Percentiles rank a stretch among this genome's conserved stretches.
These are phyloP conservation scores for Boletus huronensis DNA, from an alignment of 768 basidiomycete genomes.

Conservation along the genomic window DNA sequence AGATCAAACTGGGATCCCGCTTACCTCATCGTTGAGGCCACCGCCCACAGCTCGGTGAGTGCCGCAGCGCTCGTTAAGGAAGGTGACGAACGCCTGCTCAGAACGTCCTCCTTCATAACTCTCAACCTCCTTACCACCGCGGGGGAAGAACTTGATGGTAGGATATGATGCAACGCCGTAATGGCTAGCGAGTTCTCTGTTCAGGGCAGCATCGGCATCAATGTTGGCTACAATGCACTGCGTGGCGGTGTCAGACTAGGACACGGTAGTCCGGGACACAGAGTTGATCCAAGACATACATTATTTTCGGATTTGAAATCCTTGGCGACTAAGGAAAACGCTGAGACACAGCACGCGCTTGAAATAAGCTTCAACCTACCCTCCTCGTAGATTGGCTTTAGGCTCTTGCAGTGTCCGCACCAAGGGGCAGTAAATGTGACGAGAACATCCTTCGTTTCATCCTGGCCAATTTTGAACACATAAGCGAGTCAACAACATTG, in stretches of 20 bases:
- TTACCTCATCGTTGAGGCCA: conserved; percentile 65
- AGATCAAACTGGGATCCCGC: conserved; percentile 11
- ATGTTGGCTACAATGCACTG: conserved; percentile 90
- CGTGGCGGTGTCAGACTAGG: conserved; percentile 5
- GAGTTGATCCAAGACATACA: conserved; percentile 38
- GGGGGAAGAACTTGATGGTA: conserved; percentile 93
- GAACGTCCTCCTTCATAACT: conserved; percentile 68
- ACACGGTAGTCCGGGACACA: neutral
- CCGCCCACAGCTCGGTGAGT: conserved; percentile 82
- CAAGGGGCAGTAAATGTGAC: conserved; percentile 83
- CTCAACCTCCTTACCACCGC: conserved; percentile 58
- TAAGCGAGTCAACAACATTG: neutral
- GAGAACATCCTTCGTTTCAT: conserved; percentile 74
- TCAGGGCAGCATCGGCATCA: conserved; percentile 81
- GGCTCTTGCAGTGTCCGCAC: conserved; percentile 93
- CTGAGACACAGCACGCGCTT: neutral
- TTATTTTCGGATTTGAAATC: conserved; percentile 76
- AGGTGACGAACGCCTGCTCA: conserved; percentile 72
- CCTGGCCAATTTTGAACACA: conserved; percentile 35
- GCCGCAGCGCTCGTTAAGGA: conserved; percentile 84
- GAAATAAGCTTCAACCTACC: conserved; percentile 35
- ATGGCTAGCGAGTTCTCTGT: conserved; percentile 63
- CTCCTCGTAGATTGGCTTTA: conserved; percentile 86
- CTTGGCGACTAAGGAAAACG: conserved; percentile 53
- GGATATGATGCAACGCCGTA: conserved; percentile 84